phyloP scores from a whole-genome alignment of 1,284 basidiomycete genomes.

The Ganoderma lingzhi region DNA sequence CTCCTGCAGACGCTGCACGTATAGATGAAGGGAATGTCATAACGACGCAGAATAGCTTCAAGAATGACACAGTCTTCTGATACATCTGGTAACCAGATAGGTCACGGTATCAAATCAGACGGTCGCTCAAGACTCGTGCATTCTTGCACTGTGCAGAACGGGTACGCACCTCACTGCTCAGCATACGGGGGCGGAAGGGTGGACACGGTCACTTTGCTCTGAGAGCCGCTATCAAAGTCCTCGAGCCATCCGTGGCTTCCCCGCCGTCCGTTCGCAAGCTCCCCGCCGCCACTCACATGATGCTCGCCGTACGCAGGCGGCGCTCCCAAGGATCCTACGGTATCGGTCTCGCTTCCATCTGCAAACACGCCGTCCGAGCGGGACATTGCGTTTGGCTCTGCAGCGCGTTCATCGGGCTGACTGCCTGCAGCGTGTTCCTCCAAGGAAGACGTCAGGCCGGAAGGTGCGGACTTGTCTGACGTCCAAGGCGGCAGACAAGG shows the following conservation, averaged over 20 bases:
- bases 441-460: background rate
- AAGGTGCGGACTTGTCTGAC: background rate
- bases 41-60: no score
- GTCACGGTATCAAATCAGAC: background rate
- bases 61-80: no score
- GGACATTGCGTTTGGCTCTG: background rate
- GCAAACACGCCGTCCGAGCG: background rate
- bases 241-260: background rate
- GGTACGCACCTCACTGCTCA: background rate
- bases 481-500: background rate
- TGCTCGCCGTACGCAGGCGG: background rate
- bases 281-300: background rate
- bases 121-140: background rate
- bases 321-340: background rate
- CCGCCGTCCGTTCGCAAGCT: background rate
- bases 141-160: background rate
- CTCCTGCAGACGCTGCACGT: no score
- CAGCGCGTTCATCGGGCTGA: background rate
- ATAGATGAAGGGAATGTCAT: no score
- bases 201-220: background rate
- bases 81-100: background rate
- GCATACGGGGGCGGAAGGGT: background rate
- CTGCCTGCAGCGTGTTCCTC: background rate
- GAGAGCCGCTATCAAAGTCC: background rate
- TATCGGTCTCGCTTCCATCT: background rate